A percentile compares a stretch with the other conserved stretches of the same genome.
These are phyloP conservation scores for Cytospora chrysosperma DNA, from an alignment of 2,329 filamentous ascomycete species.

Conservation along the genomic window DNA sequence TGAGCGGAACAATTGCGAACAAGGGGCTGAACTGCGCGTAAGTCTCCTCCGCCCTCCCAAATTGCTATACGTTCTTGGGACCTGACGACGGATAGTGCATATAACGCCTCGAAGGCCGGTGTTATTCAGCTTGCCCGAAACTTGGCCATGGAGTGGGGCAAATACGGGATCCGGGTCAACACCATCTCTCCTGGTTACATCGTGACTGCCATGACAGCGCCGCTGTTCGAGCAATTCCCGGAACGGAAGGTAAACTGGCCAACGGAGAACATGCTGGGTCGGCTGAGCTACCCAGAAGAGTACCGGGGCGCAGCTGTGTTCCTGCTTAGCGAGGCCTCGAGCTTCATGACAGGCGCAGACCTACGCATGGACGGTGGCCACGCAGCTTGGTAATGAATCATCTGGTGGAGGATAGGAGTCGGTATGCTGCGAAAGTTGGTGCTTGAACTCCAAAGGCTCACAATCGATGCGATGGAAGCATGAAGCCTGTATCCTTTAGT, in stretches of 20 bases:
- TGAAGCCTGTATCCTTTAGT: neutral
- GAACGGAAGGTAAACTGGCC: conserved; percentile 70
- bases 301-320: conserved; percentile 71
- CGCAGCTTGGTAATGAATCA: conserved; percentile 53
- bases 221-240: conserved; percentile 73
- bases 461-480: neutral
- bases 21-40: conserved; percentile 59
- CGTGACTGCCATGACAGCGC: conserved; percentile 78
- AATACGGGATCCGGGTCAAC: conserved; percentile 73
- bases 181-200: conserved; percentile 80
- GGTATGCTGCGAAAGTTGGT: neutral
- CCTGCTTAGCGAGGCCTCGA: conserved; percentile 64
- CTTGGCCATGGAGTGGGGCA: conserved; percentile 71
- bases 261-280: conserved; percentile 79
- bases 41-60: conserved; percentile 35
- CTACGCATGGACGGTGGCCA: conserved; percentile 72
- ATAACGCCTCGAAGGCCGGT: conserved; percentile 75
- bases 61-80: no score
- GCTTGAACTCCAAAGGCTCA: neutral
- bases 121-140: conserved; percentile 71
- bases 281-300: conserved; percentile 65
- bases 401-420: neutral
- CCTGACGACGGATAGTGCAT: conserved; percentile 48
- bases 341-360: conserved; percentile 69
- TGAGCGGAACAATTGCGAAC: conserved; percentile 68